Conservation (phyloP, 257 asterid genomes). For the Ajuga chamaepitys region DNA sequence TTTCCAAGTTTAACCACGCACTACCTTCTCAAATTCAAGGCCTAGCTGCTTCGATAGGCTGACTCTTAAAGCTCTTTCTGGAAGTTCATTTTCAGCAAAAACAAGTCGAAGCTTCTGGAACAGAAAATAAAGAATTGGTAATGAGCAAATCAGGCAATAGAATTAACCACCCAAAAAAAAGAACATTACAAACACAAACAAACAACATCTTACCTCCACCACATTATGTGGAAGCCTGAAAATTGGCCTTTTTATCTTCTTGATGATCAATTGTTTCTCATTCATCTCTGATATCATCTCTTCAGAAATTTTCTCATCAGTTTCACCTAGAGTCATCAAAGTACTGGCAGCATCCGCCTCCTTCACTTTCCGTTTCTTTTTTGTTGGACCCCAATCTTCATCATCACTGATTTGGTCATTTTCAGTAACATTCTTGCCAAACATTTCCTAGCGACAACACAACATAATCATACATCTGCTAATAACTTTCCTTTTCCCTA, state of each 20-base stretch:
- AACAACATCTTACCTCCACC: slow-evolving; percentile 55
- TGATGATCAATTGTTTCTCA: slow-evolving; percentile 18
- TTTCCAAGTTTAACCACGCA: slow-evolving; percentile 14
- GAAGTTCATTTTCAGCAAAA: slow-evolving; percentile 93
- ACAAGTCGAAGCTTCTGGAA: slow-evolving; percentile 81
- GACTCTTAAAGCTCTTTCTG: slow-evolving; percentile 60
- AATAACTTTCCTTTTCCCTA: no score
- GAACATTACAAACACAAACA: background rate
- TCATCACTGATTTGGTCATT: slow-evolving; percentile 80
- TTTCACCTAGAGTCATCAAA: slow-evolving; percentile 45
- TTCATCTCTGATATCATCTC: slow-evolving; percentile 25
- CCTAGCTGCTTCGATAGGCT: slow-evolving; percentile 72
- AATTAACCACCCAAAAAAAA: background rate
- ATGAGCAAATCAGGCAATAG: slow-evolving; percentile 14
- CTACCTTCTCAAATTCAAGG: slow-evolving; percentile 81
- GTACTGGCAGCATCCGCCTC: slow-evolving; percentile 69
- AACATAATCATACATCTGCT: slow-evolving; percentile 10
- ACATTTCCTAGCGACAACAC: slow-evolving; percentile 61
- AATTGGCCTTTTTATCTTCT: slow-evolving; percentile 48
- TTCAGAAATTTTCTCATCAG: slow-evolving; percentile 30
- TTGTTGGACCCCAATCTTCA: slow-evolving; percentile 96
- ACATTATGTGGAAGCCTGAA: slow-evolving; percentile 70
- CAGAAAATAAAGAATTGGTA: slow-evolving; percentile 17
- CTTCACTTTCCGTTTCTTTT: slow-evolving; percentile 51
- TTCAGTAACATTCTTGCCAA: slow-evolving; percentile 63